Conservation (phyloP, 371 early-diverging fungal species). For the Apophysomyces sp. region DNA sequence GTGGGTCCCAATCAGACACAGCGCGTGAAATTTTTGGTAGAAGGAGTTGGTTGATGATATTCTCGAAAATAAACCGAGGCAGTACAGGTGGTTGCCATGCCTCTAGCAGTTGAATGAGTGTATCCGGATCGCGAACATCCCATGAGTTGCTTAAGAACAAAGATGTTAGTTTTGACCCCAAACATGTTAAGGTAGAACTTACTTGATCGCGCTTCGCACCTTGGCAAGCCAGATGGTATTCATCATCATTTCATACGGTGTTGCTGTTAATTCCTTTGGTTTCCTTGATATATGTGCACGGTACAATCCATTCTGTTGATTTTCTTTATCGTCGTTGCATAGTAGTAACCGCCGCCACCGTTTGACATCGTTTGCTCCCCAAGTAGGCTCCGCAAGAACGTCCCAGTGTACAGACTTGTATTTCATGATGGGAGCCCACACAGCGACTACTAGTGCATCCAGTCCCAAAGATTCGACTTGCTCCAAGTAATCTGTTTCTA, state of each 20-base stretch:
- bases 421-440: conserved; percentile 63
- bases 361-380: conserved; percentile 51
- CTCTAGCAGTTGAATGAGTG: conserved; percentile 66
- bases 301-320: not conserved
- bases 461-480: conserved; percentile 58
- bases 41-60: conserved; percentile 74
- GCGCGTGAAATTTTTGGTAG: conserved; percentile 71
- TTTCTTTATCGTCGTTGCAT: conserved; percentile 30
- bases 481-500: conserved; percentile 47
- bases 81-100: conserved; percentile 70
- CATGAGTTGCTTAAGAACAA: conserved; percentile 61
- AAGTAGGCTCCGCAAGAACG: conserved; percentile 63
- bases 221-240: conserved; percentile 77
- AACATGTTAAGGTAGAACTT: conserved; percentile 17
- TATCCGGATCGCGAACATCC: conserved; percentile 69
- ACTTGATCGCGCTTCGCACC: conserved; percentile 78
- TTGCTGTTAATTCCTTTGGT: conserved; percentile 43
- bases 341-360: conserved; percentile 54
- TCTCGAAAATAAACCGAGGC: conserved; percentile 72
- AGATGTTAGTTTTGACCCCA: not conserved
- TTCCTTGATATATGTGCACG: conserved; percentile 3
- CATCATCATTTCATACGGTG: conserved; percentile 81
- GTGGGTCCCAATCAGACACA: conserved; percentile 72
- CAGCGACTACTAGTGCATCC: conserved; percentile 69
- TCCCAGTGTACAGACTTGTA: conserved; percentile 59